Percentiles rank a stretch among this genome's conserved stretches.
phyloP scores from a whole-genome alignment of 1,139 yeast genomes.

The Meyerozyma elateridarum region DNA sequence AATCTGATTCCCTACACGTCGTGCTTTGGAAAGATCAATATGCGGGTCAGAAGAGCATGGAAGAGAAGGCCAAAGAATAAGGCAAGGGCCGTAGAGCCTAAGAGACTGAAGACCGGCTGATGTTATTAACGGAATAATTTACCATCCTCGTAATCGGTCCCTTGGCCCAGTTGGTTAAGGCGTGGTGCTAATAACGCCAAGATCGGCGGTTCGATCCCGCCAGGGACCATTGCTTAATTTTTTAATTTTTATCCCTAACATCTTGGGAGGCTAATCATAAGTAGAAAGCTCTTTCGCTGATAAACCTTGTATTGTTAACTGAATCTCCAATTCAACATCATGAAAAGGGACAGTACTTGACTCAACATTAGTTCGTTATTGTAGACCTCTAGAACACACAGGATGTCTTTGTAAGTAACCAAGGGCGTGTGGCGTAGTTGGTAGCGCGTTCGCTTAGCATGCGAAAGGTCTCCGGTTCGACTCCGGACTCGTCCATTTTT shows the following conservation, averaged over 20 bases:
- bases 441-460: slow-evolving; percentile 91
- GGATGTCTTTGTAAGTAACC: too few species aligned
- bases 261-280: too few species aligned
- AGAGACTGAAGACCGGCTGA: neutral
- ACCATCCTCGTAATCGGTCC: slow-evolving; percentile 38
- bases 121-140: neutral
- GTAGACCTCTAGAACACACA: too few species aligned
- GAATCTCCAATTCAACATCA: too few species aligned
- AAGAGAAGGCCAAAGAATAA: slow-evolving; percentile 18
- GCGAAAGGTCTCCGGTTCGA: slow-evolving; percentile 90
- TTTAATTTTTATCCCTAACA: slow-evolving; percentile 6
- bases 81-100: neutral
- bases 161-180: slow-evolving; percentile 91
- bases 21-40: slow-evolving; percentile 38
- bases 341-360: too few species aligned
- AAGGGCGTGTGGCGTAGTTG: slow-evolving; percentile 95
- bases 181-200: slow-evolving; percentile 86
- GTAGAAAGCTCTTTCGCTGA: too few species aligned
- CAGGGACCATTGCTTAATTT: slow-evolving; percentile 55
- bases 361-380: too few species aligned
- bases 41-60: slow-evolving; percentile 37
- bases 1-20: slow-evolving; percentile 24
- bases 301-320: too few species aligned
- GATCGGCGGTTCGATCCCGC: slow-evolving; percentile 87
- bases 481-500: slow-evolving; percentile 78